A percentile compares a stretch with the other conserved stretches of the same genome.
Evolutionary conservation across 768 basidiomycete species (phyloP).

Genomic region (Infundibulicybe gibba): DNA sequence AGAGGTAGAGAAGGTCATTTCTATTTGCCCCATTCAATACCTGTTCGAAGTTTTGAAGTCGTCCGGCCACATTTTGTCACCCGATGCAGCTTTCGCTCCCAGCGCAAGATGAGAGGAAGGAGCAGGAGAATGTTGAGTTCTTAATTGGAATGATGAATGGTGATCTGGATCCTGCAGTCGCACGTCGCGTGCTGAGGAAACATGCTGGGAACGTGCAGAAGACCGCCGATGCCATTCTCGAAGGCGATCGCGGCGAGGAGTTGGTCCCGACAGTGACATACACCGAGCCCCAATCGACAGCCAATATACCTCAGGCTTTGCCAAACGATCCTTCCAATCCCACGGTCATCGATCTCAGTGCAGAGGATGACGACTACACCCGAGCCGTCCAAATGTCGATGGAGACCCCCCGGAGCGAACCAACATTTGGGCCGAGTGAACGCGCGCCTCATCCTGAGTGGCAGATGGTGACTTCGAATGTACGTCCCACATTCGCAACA

Average conservation of each 20-base stretch:
- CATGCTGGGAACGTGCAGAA: conserved; percentile 55
- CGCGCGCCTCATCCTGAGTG: conserved; percentile 63
- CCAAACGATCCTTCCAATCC: conserved; percentile 11
- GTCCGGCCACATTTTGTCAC: too few relatives aligned
- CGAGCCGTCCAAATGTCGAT: conserved; percentile 55
- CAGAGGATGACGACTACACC: conserved; percentile 48
- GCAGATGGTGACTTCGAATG: conserved; percentile 70
- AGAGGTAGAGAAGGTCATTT: too few relatives aligned
- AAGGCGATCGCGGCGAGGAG: conserved; percentile 45
- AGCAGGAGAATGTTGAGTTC: conserved; percentile 27
- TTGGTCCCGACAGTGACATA: conserved; percentile 15
- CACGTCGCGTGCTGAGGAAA: conserved; percentile 55
- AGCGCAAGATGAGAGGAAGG: conserved; percentile 20
- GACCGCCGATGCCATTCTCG: conserved; percentile 50
- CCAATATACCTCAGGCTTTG: conserved; percentile 1
- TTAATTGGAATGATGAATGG: conserved; percentile 30
- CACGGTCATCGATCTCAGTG: conserved; percentile 59
- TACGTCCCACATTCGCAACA: conserved; percentile 21
- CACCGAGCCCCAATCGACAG: conserved; percentile 8
- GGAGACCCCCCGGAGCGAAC: conserved; percentile 31
- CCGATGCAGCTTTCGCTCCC: too few relatives aligned
- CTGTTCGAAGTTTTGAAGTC: too few relatives aligned
- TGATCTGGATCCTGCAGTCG: conserved; percentile 38
- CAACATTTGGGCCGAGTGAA: conserved; percentile 55
- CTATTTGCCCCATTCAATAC: too few relatives aligned